Conservation (phyloP, 371 early-diverging fungal genomes). For the Saksenaea oblongispora region DNA sequence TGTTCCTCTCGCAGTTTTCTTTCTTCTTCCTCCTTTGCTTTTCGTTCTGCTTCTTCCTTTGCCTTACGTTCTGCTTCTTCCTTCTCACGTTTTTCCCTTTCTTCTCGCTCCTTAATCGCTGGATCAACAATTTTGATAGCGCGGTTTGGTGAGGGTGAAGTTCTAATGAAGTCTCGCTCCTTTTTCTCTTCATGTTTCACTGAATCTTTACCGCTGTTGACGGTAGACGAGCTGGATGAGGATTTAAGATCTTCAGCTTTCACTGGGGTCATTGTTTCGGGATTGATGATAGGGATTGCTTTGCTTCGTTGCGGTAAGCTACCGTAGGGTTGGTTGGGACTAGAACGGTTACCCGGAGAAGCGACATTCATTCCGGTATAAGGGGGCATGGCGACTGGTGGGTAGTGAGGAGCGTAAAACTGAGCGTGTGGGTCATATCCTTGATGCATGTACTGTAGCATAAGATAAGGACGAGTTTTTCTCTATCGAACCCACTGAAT, state of each 20-base stretch:
- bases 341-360: neutral
- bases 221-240: slow-evolving; percentile 21
- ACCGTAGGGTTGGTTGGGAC: neutral
- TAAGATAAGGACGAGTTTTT: neutral
- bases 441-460: slow-evolving; percentile 30
- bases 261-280: slow-evolving; percentile 70
- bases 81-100: slow-evolving; percentile 43
- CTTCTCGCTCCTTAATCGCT: slow-evolving; percentile 48
- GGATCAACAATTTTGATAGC: slow-evolving; percentile 70
- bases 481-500: too few relatives aligned
- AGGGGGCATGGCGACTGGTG: slow-evolving; percentile 1
- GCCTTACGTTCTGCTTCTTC: slow-evolving; percentile 47
- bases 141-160: slow-evolving; percentile 43
- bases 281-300: slow-evolving; percentile 77
- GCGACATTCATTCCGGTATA: neutral
- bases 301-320: slow-evolving; percentile 22
- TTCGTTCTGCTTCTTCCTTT: slow-evolving; percentile 36
- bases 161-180: slow-evolving; percentile 37
- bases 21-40: slow-evolving; percentile 35
- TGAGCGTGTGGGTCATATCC: slow-evolving; percentile 16
- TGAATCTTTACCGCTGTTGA: slow-evolving; percentile 21
- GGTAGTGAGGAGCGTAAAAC: slow-evolving; percentile 27
- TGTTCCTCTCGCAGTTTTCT: slow-evolving; percentile 37
- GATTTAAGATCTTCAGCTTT: slow-evolving; percentile 39
- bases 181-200: slow-evolving; percentile 34